Base-by-base conservation (phyloP, 2,329 filamentous ascomycete species). In the Mycosphaerella arachidis region DNA sequence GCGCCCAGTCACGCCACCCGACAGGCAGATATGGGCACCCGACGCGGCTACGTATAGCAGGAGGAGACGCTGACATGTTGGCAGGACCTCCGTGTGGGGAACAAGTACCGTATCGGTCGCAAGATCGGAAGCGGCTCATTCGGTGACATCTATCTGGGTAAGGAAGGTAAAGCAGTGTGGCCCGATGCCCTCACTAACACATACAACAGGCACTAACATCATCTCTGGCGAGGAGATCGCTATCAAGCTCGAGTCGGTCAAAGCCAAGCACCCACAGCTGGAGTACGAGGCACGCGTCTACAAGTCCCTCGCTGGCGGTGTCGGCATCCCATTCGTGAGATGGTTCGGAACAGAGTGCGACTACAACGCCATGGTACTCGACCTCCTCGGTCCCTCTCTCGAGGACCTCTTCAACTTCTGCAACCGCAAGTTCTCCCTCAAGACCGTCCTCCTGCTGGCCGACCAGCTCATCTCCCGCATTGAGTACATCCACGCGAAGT, bases 321-420 rank as follows among this genome's bases (percentile, higher is more conserved):
- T 97, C 70, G 94, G 94, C 62, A 99, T 99, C 67, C 94, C 94
- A 52, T 97, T 97, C 73, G 94, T 99, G 74, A 92, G 93, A 79
- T 99, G 94, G 94, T 99, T 97, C 78, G 94, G 94, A 69, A 97
- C 93, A 62, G 94, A 99, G 80, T 97, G 93, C 79, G 94, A 97
- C 81, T 97, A 99, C 86, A 97, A 99, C 79, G 94, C 94, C 76
- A 97, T 99, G 94, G 94, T 99, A 55, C 86, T 97, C 67, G 94
- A 99, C 74, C 87, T 99, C 29, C 89, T 99, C 60, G 94, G 94
- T 43, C 94, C 94, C 68, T 94, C 89, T 73, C 81, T 99, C 78
- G 94, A 99, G 79, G 94, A 99, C 75, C 85, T 99, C 35, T 99
- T 99, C 90, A 97, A 99, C 86, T 97, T 97, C 79, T 99, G 94